Conservation (phyloP, 164 flowering plant species). For the Tetrastigma voinierianum region DNA sequence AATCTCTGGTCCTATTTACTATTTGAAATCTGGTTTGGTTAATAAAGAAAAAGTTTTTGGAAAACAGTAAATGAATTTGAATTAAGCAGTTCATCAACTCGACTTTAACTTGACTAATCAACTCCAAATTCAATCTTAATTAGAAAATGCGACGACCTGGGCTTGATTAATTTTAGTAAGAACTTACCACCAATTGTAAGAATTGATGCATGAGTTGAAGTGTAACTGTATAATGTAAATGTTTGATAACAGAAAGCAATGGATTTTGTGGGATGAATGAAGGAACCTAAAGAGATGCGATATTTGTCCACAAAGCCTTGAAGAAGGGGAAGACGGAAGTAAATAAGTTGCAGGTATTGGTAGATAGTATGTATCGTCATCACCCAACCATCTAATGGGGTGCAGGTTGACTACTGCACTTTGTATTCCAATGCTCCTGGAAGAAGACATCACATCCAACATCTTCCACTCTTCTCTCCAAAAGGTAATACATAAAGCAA, state of each 20-base stretch:
- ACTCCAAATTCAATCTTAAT: too few species aligned
- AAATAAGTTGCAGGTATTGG: conserved; percentile 42
- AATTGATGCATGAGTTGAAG: too few species aligned
- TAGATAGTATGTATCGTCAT: conserved; percentile 81
- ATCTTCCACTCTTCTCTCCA: conserved; percentile 33
- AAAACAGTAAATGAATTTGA: too few species aligned
- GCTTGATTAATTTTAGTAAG: too few species aligned
- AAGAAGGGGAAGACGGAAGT: conserved; percentile 34
- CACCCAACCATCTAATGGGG: conserved; percentile 67
- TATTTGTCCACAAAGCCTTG: conserved; percentile 57
- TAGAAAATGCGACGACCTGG: too few species aligned
- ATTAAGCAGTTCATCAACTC: too few species aligned
- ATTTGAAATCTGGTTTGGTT: too few species aligned
- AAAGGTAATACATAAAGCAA: conserved; percentile 57
- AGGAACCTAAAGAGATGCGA: conserved; percentile 81
- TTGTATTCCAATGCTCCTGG: conserved; percentile 65
- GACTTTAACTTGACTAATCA: too few species aligned
- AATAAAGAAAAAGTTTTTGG: too few species aligned
- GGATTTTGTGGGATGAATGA: conserved; percentile 63
- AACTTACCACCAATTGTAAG: too few species aligned
- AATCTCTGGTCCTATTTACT: too few species aligned
- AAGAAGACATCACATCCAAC: conserved; percentile 55
- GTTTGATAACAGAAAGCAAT: conserved; percentile 54
- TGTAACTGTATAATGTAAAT: neutral
- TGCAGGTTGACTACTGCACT: conserved; percentile 57